These are phyloP conservation scores for Cajanus cajan DNA, from an alignment of 306 rosid genomes.

Conservation along the genomic window DNA sequence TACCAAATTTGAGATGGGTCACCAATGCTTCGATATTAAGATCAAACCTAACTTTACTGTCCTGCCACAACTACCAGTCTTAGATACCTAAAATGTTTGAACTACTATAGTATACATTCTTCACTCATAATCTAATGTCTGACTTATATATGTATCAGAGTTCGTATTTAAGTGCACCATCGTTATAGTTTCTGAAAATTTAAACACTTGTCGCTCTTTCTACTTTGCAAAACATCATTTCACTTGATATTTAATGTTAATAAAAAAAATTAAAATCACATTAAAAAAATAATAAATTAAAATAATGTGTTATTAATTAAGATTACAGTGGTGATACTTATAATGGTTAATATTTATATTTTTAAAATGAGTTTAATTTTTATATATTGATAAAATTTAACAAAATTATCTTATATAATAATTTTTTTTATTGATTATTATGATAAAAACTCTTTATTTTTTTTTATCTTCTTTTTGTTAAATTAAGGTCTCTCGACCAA, in stretches of 20 bases:
- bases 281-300: not conserved
- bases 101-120: not conserved
- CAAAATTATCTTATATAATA: too few relatives aligned
- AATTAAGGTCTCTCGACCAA: too few relatives aligned
- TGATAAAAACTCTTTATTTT: too few relatives aligned
- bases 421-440: too few relatives aligned
- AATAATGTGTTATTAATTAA: not conserved
- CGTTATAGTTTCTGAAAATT: not conserved
- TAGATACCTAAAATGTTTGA: not conserved
- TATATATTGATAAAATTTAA: too few relatives aligned
- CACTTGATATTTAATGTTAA: not conserved
- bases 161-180: not conserved
- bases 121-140: not conserved
- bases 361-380: too few relatives aligned
- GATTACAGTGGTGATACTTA: not conserved
- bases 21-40: not conserved
- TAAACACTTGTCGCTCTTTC: not conserved
- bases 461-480: too few relatives aligned
- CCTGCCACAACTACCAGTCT: not conserved
- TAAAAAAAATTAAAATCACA: not conserved
- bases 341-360: not conserved
- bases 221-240: not conserved
- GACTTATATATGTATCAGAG: not conserved
- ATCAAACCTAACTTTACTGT: not conserved
- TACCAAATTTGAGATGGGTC: conserved; percentile 29